phyloP scores from a whole-genome alignment of 176 grass and related monocot species.

The Aegilops longissima region DNA sequence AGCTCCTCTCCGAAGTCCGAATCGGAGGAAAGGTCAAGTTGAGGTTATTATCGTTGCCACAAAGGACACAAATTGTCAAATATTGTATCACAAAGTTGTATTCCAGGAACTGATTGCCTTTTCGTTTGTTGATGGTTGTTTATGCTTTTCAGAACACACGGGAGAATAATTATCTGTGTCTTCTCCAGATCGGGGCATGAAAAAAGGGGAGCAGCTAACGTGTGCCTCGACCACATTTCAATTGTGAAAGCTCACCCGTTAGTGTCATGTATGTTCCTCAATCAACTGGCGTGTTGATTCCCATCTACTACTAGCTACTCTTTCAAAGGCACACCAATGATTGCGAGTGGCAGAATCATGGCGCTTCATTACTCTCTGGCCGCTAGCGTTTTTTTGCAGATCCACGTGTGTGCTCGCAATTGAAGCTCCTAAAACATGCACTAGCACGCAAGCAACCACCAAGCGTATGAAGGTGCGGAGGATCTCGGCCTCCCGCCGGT shows the following conservation, averaged over 20 bases:
- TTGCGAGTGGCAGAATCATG: neutral
- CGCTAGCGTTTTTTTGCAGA: neutral
- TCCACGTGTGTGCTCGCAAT: neutral
- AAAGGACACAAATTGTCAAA: too few species aligned
- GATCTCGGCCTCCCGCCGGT: too few species aligned
- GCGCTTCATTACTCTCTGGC: neutral
- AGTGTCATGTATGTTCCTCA: neutral
- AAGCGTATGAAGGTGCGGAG: too few species aligned
- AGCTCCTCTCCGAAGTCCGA: too few species aligned
- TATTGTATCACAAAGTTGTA: too few species aligned
- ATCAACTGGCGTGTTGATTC: neutral
- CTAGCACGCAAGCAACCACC: neutral
- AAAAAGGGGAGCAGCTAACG: neutral
- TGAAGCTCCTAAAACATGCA: neutral
- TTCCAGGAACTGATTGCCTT: neutral
- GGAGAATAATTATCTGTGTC: neutral
- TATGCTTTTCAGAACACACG: neutral
- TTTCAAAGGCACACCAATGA: neutral
- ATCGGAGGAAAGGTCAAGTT: too few species aligned
- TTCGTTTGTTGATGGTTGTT: neutral
- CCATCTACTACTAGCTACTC: too few species aligned
- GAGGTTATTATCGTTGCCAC: too few species aligned
- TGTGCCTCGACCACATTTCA: neutral
- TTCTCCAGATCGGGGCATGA: neutral
- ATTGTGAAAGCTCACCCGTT: neutral